Conservation (phyloP, 495 filamentous ascomycete genomes). For the Choiromyces venosus region DNA sequence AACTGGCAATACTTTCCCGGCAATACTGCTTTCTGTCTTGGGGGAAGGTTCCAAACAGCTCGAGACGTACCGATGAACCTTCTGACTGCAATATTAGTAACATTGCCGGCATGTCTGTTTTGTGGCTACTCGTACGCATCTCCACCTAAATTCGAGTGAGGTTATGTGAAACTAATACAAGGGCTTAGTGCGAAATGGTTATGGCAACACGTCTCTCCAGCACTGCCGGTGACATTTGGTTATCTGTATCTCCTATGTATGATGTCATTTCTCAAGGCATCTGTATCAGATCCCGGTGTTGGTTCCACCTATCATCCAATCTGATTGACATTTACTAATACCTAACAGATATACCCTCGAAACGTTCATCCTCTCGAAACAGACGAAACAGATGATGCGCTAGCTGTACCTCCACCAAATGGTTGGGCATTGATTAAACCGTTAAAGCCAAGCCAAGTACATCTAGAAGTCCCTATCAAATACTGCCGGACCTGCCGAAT, state of each 20-base stretch:
- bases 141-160: slow-evolving; percentile 10
- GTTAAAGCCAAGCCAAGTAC: slow-evolving; percentile 51
- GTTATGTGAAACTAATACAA: slow-evolving; percentile 17
- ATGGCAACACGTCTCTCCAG: slow-evolving; percentile 85
- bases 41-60: slow-evolving; percentile 82
- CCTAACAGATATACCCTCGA: slow-evolving; percentile 36
- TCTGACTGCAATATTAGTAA: slow-evolving; percentile 69
- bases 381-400: slow-evolving; percentile 65
- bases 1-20: slow-evolving; percentile 91
- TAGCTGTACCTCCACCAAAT: slow-evolving; percentile 74
- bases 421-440: slow-evolving; percentile 88
- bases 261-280: slow-evolving; percentile 89
- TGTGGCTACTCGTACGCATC: slow-evolving; percentile 68
- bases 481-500: slow-evolving; percentile 96
- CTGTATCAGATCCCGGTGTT: slow-evolving; percentile 85
- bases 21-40: slow-evolving; percentile 81
- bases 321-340: slow-evolving; percentile 31
- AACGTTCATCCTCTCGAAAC: slow-evolving; percentile 54
- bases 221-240: slow-evolving; percentile 82
- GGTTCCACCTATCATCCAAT: slow-evolving; percentile 42
- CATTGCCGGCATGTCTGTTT: slow-evolving; percentile 73
- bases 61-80: slow-evolving; percentile 87
- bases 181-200: slow-evolving; percentile 67
- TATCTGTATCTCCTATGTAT: slow-evolving; percentile 86
- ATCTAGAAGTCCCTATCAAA: slow-evolving; percentile 93